A percentile compares a stretch with the other conserved stretches of the same genome.
phyloP scores from a whole-genome alignment of 1,139 yeast species.

The Suhomyces atakaporum region DNA sequence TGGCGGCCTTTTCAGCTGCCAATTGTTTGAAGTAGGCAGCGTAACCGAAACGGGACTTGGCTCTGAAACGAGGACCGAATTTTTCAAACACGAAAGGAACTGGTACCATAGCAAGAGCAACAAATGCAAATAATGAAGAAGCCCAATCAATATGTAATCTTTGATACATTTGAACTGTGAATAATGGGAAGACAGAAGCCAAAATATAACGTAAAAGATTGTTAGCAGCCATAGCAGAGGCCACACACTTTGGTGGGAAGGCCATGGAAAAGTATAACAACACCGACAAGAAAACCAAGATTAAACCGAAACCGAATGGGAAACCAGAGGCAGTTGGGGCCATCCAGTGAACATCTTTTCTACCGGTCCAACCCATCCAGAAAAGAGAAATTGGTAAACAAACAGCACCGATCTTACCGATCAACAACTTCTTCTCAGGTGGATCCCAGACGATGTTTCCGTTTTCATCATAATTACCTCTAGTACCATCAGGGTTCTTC shows the following conservation, averaged over 20 bases:
- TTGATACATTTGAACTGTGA: slow-evolving; percentile 47
- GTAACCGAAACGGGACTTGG: slow-evolving; percentile 43
- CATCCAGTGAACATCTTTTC: slow-evolving; percentile 71
- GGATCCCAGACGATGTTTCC: slow-evolving; percentile 50
- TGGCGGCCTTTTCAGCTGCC: slow-evolving; percentile 28
- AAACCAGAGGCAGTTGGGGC: slow-evolving; percentile 74
- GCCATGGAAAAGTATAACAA: slow-evolving; percentile 71
- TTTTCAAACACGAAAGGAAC: slow-evolving; percentile 26
- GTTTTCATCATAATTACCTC: slow-evolving; percentile 56
- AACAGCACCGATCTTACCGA: slow-evolving; percentile 62
- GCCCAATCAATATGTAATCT: slow-evolving; percentile 37
- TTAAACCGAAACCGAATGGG: slow-evolving; percentile 74
- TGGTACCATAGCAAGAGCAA: slow-evolving; percentile 29
- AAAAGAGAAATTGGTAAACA: slow-evolving; percentile 68
- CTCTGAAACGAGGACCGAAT: slow-evolving; percentile 24
- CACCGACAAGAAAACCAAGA: slow-evolving; percentile 71
- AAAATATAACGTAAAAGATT: slow-evolving; percentile 66
- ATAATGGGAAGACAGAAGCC: slow-evolving; percentile 59
- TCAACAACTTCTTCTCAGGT: slow-evolving; percentile 40
- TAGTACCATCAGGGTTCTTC: slow-evolving; percentile 62
- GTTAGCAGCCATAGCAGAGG: slow-evolving; percentile 80
- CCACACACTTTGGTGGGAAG: slow-evolving; percentile 73
- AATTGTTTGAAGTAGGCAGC: slow-evolving; percentile 45
- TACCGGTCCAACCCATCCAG: slow-evolving; percentile 84
- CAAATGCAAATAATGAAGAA: slow-evolving; percentile 26